Evolutionary conservation across 1,284 basidiomycete genomes (phyloP), one percentile per base, ranked within the genome.

Genomic region (Vanrija humicola): DNA sequence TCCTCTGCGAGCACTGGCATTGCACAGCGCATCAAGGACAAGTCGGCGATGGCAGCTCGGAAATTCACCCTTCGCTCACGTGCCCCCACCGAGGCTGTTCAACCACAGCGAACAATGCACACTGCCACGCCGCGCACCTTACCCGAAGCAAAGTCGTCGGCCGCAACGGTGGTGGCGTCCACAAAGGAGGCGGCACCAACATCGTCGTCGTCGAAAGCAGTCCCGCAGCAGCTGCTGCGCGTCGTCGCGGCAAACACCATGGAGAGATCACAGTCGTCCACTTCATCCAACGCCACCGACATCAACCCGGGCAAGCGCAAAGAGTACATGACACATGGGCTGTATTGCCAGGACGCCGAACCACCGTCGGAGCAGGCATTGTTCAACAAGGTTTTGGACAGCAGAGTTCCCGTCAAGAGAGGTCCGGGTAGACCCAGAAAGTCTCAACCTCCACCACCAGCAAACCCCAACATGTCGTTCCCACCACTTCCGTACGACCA

Each of bases 401-500:
- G 42, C 40, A 46, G 44, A 16, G n/a, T 42, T 7, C 40, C 46
- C 16, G 21, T 44, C 28, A 55, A 55, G 16, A 50, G 57, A 18
- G 47, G 44, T 8, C 51, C 50, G 16, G 55, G 57, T 5, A 49
- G 53, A 8, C 53, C 53, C 3, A 50, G 42, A 29, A 55, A 52
- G 39, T 46, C 53, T 19, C 16, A 39, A 40, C 38, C 12, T 19
- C 42, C 38, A 26, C 42, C 38, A 26, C 21, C 38, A 40, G 16
- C n/a, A 16, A 9, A 10, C 28, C 15, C 38, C 38, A 44, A 21
- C 23, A 23, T 21, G 39, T 28, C 60, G 3, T 70, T 74, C 61
- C 72, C 72, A 0, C 72, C 72, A 1, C 52, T 74, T 12, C 72
- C 72, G 5, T 67, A 69, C 43, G 69, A 72, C 52, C 61, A 68